Evolutionary conservation across 2,329 filamentous ascomycete genomes (phyloP).

Genomic region (Neonectria ditissima): DNA sequence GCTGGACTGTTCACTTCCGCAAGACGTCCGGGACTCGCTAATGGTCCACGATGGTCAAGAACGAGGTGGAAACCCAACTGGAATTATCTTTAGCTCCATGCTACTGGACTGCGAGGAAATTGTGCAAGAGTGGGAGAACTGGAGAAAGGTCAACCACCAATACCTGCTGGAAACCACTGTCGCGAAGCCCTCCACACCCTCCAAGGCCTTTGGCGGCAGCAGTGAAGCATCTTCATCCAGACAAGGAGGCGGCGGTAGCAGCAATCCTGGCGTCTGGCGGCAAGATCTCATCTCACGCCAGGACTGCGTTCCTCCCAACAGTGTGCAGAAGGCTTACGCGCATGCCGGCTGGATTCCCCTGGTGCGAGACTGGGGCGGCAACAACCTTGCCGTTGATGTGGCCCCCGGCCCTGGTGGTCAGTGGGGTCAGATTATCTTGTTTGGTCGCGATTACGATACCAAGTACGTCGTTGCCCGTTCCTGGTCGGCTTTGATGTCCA

Average conservation of each 20-base stretch:
- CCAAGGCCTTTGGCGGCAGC: conserved; percentile 78
- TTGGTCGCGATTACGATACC: conserved; percentile 97
- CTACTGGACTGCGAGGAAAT: conserved; percentile 98
- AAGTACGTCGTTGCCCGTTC: conserved; percentile 97
- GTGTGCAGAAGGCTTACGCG: conserved; percentile 92
- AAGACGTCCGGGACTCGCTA: conserved; percentile 93
- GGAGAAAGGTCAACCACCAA: conserved; percentile 92
- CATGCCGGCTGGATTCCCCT: conserved; percentile 96
- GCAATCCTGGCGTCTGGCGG: conserved; percentile 77
- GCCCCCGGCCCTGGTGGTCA: conserved; percentile 89
- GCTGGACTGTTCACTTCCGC: conserved; percentile 91
- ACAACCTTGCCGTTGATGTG: conserved; percentile 94
- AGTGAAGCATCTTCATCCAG: conserved; percentile 76
- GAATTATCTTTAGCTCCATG: conserved; percentile 94
- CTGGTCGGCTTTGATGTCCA: conserved; percentile 88
- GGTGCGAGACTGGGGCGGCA: conserved; percentile 97
- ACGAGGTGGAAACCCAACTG: conserved; percentile 88
- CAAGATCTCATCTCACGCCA: conserved; percentile 87
- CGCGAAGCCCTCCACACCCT: conserved; percentile 71
- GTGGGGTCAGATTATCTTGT: conserved; percentile 97
- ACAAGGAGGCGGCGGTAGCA: conserved; percentile 63
- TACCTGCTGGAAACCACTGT: conserved; percentile 75
- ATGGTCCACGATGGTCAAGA: conserved; percentile 97
- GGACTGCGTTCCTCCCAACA: conserved; percentile 86
- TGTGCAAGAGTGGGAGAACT: conserved; percentile 96